These are phyloP conservation scores for Ogataea siamensis DNA, from an alignment of 805 yeast genomes.

Conservation along the genomic window DNA sequence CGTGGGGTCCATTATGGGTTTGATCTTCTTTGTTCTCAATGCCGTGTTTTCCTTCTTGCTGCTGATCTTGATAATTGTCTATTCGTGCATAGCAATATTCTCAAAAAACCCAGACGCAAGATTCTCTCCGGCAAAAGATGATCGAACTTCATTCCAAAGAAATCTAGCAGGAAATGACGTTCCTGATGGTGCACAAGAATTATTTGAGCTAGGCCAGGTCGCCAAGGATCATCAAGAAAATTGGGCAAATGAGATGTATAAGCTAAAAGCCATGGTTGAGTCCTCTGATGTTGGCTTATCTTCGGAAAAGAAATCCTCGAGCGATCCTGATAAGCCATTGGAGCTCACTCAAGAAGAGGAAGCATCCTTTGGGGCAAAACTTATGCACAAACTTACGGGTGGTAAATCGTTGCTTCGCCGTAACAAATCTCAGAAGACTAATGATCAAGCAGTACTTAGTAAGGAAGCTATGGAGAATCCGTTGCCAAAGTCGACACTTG, in stretches of 20 bases:
- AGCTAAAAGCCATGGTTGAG: slow-evolving; percentile 39
- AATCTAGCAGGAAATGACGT: slow-evolving; percentile 21
- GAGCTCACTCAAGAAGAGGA: slow-evolving; percentile 36
- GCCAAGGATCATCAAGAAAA: slow-evolving; percentile 76
- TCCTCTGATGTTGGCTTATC: slow-evolving; percentile 22
- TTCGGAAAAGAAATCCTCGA: slow-evolving; percentile 18
- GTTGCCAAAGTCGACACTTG: slow-evolving; percentile 2
- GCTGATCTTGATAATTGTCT: slow-evolving; percentile 66
- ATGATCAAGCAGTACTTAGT: slow-evolving; percentile 7
- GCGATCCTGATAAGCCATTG: slow-evolving; percentile 27
- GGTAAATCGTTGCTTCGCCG: slow-evolving; percentile 38
- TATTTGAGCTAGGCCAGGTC: slow-evolving; percentile 74
- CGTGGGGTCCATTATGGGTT: slow-evolving; percentile 85
- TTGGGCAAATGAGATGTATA: slow-evolving; percentile 69
- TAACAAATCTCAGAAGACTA: slow-evolving; percentile 16
- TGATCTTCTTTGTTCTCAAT: slow-evolving; percentile 83
- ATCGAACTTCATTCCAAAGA: slow-evolving; percentile 83
- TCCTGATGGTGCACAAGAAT: slow-evolving; percentile 43
- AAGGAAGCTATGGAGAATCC: slow-evolving; percentile 1
- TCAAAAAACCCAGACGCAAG: slow-evolving; percentile 88
- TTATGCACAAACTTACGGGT: slow-evolving; percentile 43
- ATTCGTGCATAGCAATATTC: slow-evolving; percentile 58
- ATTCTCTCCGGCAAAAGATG: slow-evolving; percentile 86
- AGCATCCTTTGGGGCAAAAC: slow-evolving; percentile 39
- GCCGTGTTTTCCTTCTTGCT: slow-evolving; percentile 83